A percentile compares a stretch with the other conserved stretches of the same genome.
phyloP scores from a whole-genome alignment of 768 basidiomycete genomes.

The Clitopilus hobsonii region DNA sequence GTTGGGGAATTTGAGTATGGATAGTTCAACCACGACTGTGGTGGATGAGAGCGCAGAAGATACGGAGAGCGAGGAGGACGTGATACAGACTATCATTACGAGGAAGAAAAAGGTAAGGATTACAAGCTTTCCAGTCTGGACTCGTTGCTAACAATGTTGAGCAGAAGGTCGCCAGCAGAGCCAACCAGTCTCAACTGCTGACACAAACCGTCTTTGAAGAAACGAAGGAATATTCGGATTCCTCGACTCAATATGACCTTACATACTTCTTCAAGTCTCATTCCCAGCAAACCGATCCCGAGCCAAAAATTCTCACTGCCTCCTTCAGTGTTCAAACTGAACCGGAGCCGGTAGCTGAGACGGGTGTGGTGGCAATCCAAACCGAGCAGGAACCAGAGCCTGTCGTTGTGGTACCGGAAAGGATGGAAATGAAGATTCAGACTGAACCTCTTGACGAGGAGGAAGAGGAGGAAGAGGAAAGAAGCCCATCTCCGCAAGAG shows the following conservation, averaged over 20 bases:
- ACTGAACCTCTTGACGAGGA: slow-evolving; percentile 40
- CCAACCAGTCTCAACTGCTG: slow-evolving; percentile 40
- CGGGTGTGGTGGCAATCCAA: slow-evolving; percentile 21
- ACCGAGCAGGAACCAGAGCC: slow-evolving; percentile 32
- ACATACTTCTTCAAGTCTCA: slow-evolving; percentile 42
- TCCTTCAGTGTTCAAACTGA: slow-evolving; percentile 61
- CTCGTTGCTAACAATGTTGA: not conserved
- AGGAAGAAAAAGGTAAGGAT: slow-evolving; percentile 64
- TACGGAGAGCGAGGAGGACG: slow-evolving; percentile 61
- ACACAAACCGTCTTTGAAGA: slow-evolving; percentile 52
- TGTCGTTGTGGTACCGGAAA: slow-evolving; percentile 30
- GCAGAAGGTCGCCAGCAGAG: slow-evolving; percentile 67
- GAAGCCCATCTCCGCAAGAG: slow-evolving; percentile 46
- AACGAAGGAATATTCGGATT: slow-evolving; percentile 72
- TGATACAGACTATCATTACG: slow-evolving; percentile 87
- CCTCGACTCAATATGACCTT: slow-evolving; percentile 64
- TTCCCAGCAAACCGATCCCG: slow-evolving; percentile 60
- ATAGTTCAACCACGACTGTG: not conserved
- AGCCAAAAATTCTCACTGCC: slow-evolving; percentile 39
- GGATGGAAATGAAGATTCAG: slow-evolving; percentile 59
- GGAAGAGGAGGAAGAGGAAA: slow-evolving; percentile 30
- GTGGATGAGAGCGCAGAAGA: not conserved
- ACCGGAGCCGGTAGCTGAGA: slow-evolving; percentile 17
- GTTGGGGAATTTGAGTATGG: slow-evolving; percentile 40
- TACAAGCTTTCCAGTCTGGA: slow-evolving; percentile 8